phyloP scores from a whole-genome alignment of 2,329 filamentous ascomycete genomes.

The Didymosphaeria variabile region DNA sequence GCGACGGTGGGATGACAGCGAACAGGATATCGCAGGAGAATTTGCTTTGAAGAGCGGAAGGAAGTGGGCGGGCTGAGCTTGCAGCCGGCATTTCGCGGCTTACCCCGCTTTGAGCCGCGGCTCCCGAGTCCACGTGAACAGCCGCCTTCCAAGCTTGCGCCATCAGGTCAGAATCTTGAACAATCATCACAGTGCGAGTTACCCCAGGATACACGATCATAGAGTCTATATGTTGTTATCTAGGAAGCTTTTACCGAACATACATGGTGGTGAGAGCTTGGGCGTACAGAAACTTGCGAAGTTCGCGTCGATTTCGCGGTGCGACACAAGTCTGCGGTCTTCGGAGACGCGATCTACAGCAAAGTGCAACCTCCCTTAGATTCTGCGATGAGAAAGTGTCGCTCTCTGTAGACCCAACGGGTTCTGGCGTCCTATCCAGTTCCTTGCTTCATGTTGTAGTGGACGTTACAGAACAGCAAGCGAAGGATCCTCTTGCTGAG shows the following conservation, averaged over 20 bases:
- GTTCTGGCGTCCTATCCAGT: too few relatives aligned
- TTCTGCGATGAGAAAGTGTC: too few relatives aligned
- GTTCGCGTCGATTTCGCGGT: too few relatives aligned
- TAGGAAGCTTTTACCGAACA: background rate
- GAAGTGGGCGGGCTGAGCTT: background rate
- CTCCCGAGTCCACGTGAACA: background rate
- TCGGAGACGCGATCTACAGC: too few relatives aligned
- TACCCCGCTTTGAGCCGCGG: conserved; percentile 9
- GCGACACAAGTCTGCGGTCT: too few relatives aligned
- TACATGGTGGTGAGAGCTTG: too few relatives aligned
- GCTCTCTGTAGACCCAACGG: too few relatives aligned
- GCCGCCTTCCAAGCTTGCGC: background rate
- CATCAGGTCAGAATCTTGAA: background rate
- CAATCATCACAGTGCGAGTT: background rate
- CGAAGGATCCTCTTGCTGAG: too few relatives aligned
- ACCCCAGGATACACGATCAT: background rate
- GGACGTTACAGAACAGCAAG: too few relatives aligned
- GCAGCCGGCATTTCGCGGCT: background rate
- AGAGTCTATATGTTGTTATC: background rate
- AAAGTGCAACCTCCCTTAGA: too few relatives aligned
- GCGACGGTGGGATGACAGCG: conserved; percentile 17
- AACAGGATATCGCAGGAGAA: conserved; percentile 23
- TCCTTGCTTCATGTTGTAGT: too few relatives aligned
- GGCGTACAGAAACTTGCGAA: too few relatives aligned
- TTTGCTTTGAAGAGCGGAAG: conserved; percentile 16